phyloP scores from a whole-genome alignment of 768 basidiomycete species.

The Peribolospora baueri region DNA sequence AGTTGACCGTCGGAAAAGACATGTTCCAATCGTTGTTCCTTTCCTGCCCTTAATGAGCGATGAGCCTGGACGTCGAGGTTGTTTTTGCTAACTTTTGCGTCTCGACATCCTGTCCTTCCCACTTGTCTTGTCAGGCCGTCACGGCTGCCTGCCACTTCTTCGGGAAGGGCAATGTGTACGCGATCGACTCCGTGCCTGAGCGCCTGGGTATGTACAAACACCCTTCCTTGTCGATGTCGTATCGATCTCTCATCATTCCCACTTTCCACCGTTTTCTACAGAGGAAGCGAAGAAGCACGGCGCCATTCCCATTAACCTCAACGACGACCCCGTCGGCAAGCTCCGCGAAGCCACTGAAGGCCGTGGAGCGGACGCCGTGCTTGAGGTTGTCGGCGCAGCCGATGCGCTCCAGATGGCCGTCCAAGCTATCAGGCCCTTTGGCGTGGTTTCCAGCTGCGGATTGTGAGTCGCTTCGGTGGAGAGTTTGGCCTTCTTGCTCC shows the following conservation, averaged over 20 bases:
- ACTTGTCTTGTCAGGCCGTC: constrained; percentile 13
- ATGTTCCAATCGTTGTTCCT: background rate
- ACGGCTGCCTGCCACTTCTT: constrained; percentile 18
- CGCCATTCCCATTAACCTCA: constrained; percentile 15
- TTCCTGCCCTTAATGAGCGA: background rate
- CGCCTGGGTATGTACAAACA: constrained; percentile 1
- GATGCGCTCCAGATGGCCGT: constrained; percentile 15
- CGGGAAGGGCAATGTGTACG: constrained; percentile 13
- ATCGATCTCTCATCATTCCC: background rate
- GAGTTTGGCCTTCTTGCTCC: too few species aligned
- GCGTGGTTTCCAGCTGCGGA: constrained; percentile 16
- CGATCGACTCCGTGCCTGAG: constrained; percentile 9
- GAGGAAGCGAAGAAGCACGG: constrained; percentile 18
- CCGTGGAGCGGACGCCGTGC: constrained; percentile 18
- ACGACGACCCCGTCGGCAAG: constrained; percentile 6
- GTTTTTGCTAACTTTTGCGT: too few species aligned
- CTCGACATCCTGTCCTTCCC: too few species aligned
- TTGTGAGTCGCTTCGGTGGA: background rate
- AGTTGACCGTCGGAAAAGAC: background rate
- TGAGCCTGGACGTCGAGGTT: constrained; percentile 5
- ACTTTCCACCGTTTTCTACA: background rate
- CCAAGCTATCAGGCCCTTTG: constrained; percentile 15
- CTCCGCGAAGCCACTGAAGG: constrained; percentile 13
- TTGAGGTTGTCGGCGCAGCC: constrained; percentile 20
- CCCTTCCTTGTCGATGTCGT: too few species aligned